Percentiles rank a stretch among this genome's conserved stretches.
Evolutionary conservation across 2,329 filamentous ascomycete genomes (phyloP).

Genomic region (Talaromyces sp.): DNA sequence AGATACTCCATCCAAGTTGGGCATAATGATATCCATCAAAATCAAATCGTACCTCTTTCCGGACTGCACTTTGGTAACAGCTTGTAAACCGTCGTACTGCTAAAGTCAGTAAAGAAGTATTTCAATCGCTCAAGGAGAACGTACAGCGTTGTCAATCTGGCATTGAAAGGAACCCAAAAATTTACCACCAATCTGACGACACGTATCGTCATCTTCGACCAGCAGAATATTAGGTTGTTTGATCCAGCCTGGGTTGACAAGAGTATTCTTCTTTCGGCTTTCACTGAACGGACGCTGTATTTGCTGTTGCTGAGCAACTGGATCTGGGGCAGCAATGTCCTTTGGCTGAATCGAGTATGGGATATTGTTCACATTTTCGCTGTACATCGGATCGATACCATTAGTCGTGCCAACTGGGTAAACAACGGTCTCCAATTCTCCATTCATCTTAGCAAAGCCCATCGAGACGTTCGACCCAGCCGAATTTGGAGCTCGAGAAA

Average conservation of each 20-base stretch:
- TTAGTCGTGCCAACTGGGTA: slow-evolving; percentile 89
- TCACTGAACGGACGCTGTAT: slow-evolving; percentile 45
- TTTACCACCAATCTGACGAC: slow-evolving; percentile 65
- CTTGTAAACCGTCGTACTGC: slow-evolving; percentile 84
- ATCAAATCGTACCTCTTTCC: slow-evolving; percentile 68
- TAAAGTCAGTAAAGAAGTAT: slow-evolving; percentile 19
- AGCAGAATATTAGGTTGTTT: slow-evolving; percentile 76
- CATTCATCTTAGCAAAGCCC: slow-evolving; percentile 51
- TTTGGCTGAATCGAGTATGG: slow-evolving; percentile 77
- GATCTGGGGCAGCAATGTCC: slow-evolving; percentile 45
- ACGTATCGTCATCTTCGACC: slow-evolving; percentile 77
- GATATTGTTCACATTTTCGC: slow-evolving; percentile 91
- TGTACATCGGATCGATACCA: slow-evolving; percentile 91
- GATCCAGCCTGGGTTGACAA: slow-evolving; percentile 64
- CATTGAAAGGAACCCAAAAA: slow-evolving; percentile 66
- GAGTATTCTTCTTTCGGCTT: slow-evolving; percentile 60
- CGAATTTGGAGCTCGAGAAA: slow-evolving; percentile 44
- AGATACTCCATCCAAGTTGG: slow-evolving; percentile 88
- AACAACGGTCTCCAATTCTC: slow-evolving; percentile 69
- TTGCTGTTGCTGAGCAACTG: slow-evolving; percentile 42
- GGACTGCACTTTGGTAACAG: slow-evolving; percentile 77
- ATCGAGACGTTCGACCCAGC: slow-evolving; percentile 52
- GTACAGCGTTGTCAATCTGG: slow-evolving; percentile 62
- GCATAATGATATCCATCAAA: slow-evolving; percentile 97
- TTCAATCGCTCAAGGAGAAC: slow-evolving; percentile 29